phyloP scores from a whole-genome alignment of 768 basidiomycete species.

The Hemileccinum impolitum region DNA sequence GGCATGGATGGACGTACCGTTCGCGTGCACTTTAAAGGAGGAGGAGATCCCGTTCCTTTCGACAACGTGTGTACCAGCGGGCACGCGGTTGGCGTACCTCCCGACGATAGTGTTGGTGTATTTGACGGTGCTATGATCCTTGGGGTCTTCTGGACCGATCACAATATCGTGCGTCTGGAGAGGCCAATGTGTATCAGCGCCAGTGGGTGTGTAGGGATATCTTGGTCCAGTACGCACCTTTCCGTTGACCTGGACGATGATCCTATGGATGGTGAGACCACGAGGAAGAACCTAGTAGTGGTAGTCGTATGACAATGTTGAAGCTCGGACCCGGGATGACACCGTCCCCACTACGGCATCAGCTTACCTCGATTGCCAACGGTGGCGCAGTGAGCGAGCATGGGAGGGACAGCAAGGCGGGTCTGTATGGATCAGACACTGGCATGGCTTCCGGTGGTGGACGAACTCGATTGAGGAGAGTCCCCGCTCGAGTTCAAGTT shows the following conservation, averaged over 20 bases:
- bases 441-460: not conserved
- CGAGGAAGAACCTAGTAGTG: slow-evolving; percentile 53
- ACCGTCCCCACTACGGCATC: slow-evolving; percentile 3
- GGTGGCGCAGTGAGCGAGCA: slow-evolving; percentile 45
- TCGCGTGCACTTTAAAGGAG: slow-evolving; percentile 42
- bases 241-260: slow-evolving; percentile 64
- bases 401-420: slow-evolving; percentile 52
- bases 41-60: slow-evolving; percentile 52
- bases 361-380: slow-evolving; percentile 57
- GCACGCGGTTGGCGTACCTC: slow-evolving; percentile 69
- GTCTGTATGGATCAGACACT: slow-evolving; percentile 45
- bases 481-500: too few relatives aligned
- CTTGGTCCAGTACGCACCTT: slow-evolving; percentile 38
- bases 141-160: slow-evolving; percentile 64
- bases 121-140: slow-evolving; percentile 55
- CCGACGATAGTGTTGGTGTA: slow-evolving; percentile 75
- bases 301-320: not conserved
- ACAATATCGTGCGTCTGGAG: slow-evolving; percentile 71
- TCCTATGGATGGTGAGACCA: slow-evolving; percentile 65
- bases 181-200: too few relatives aligned
- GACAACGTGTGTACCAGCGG: slow-evolving; percentile 51
- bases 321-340: too few relatives aligned
- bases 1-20: slow-evolving; percentile 24
- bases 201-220: too few relatives aligned
- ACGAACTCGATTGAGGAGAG: too few relatives aligned